A percentile compares a stretch with the other conserved stretches of the same genome.
These are phyloP conservation scores for Sphenostylis stenocarpa DNA, from an alignment of 306 rosid genomes.

Conservation along the genomic window DNA sequence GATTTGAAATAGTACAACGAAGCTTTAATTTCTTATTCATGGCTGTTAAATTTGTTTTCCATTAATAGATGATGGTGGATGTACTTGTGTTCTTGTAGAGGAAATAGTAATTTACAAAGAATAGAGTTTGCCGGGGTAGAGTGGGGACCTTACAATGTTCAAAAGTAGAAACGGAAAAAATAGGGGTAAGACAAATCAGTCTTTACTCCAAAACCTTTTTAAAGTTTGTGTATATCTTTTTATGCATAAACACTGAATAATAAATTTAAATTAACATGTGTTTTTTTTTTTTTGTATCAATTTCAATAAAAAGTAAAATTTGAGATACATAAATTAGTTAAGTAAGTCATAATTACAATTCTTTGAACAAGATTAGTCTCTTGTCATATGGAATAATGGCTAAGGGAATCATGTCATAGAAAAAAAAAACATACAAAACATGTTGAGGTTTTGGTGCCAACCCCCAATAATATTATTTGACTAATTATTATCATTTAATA, in stretches of 20 bases:
- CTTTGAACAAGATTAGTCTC: no score
- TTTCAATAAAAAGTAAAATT: no score
- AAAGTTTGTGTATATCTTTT: not conserved
- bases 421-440: not conserved
- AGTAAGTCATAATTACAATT: no score
- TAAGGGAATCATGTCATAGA: no score
- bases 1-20: not conserved
- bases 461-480: not conserved
- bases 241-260: no score
- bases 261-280: no score
- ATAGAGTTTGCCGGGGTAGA: not conserved
- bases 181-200: not conserved
- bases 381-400: no score
- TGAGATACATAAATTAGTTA: no score
- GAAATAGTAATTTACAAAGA: not conserved
- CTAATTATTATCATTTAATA: not conserved
- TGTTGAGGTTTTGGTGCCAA: not conserved
- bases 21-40: not conserved
- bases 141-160: not conserved
- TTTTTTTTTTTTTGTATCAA: no score
- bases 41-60: not conserved
- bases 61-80: slow-evolving; percentile 7
- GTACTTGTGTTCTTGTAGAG: not conserved
- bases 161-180: not conserved
- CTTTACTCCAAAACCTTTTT: not conserved